These are phyloP conservation scores for Malassezia yamatoensis DNA, from an alignment of 1,284 basidiomycete genomes.

Conservation along the genomic window DNA sequence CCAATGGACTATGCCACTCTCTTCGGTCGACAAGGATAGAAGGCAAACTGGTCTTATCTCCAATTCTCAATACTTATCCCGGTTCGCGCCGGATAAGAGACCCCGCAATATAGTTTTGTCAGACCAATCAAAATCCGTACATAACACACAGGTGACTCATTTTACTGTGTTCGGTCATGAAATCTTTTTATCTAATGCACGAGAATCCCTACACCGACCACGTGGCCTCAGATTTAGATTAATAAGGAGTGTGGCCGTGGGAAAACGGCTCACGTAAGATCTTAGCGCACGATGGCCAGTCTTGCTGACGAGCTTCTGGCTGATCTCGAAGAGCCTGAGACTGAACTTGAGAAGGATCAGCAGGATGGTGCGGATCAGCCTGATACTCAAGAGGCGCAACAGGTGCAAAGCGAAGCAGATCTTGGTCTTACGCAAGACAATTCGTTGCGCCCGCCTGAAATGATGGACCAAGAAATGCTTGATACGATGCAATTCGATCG, in stretches of 20 bases:
- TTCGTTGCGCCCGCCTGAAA: constrained; percentile 62
- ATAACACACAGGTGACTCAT: neutral
- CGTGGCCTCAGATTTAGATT: too few species aligned
- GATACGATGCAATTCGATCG: constrained; percentile 75
- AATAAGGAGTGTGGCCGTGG: too few species aligned
- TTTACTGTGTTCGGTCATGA: neutral
- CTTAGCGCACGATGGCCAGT: constrained; percentile 27
- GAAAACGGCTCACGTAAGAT: neutral
- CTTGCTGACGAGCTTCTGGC: constrained; percentile 78
- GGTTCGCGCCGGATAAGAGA: neutral
- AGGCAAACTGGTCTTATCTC: neutral
- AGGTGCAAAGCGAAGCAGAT: constrained; percentile 18
- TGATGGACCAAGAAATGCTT: constrained; percentile 82
- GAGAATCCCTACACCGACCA: too few species aligned
- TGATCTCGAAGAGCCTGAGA: constrained; percentile 54
- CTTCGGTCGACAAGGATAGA: neutral
- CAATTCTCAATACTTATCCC: neutral
- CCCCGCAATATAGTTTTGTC: constrained; percentile 1
- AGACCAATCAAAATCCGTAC: neutral
- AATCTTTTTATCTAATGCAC: too few species aligned
- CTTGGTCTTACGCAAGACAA: constrained; percentile 9
- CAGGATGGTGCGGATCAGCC: constrained; percentile 26
- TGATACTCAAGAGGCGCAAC: constrained; percentile 6
- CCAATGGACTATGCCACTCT: constrained; percentile 1
- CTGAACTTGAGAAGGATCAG: too few species aligned